Percentiles rank a stretch among this genome's conserved stretches.
These are phyloP conservation scores for Claviceps arundinis DNA, from an alignment of 2,329 filamentous ascomycete species.

Conservation along the genomic window DNA sequence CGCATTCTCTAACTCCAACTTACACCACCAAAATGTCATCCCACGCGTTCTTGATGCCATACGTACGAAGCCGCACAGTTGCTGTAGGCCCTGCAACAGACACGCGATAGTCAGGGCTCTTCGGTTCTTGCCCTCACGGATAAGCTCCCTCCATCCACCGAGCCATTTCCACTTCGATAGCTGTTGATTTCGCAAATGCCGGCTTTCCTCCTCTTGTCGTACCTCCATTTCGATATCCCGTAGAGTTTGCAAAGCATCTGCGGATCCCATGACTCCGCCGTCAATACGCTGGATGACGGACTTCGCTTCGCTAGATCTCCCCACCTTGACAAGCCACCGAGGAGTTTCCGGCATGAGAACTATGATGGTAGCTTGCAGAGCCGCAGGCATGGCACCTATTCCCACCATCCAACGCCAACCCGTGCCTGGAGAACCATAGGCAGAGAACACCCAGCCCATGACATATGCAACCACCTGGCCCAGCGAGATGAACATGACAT, in stretches of 20 bases:
- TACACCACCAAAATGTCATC: background rate
- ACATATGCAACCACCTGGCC: constrained; percentile 86
- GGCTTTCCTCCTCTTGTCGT: constrained; percentile 48
- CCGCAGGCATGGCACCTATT: constrained; percentile 64
- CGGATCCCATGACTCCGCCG: constrained; percentile 30
- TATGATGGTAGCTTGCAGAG: constrained; percentile 56
- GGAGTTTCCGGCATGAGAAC: constrained; percentile 75
- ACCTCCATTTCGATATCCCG: constrained; percentile 63
- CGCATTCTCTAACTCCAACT: background rate
- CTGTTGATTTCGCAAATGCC: constrained; percentile 21
- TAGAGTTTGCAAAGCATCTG: constrained; percentile 46
- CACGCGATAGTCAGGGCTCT: constrained; percentile 76
- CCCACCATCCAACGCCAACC: constrained; percentile 93
- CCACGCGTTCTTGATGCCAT: background rate
- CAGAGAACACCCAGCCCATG: constrained; percentile 62
- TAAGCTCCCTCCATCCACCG: constrained; percentile 38
- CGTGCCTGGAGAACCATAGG: constrained; percentile 32
- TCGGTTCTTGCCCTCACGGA: constrained; percentile 48
- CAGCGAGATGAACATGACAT: constrained; percentile 70
- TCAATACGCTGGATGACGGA: constrained; percentile 53
- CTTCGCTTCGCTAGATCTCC: constrained; percentile 47
- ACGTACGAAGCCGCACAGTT: constrained; percentile 70
- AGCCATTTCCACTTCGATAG: constrained; percentile 22
- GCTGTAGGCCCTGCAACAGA: constrained; percentile 74
- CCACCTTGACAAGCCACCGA: constrained; percentile 67